A percentile compares a stretch with the other conserved stretches of the same genome.
These are phyloP conservation scores for Backusella macrospora DNA, from an alignment of 192 early-diverging fungal species.

Conservation along the genomic window DNA sequence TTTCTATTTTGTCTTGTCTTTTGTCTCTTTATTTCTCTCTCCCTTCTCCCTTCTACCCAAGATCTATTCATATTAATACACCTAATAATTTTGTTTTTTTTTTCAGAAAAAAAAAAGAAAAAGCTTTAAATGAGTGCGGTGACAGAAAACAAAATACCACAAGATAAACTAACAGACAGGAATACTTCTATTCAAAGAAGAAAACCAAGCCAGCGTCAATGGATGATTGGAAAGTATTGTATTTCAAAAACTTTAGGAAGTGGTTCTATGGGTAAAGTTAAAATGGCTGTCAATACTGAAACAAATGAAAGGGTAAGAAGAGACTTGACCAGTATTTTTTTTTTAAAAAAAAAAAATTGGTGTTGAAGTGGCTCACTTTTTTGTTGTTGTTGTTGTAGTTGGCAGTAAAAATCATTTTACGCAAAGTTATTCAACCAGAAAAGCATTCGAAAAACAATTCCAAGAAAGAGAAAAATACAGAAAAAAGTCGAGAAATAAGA, in stretches of 20 bases:
- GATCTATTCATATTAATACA: too few species aligned
- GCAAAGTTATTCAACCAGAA: background rate
- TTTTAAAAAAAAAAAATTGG: background rate
- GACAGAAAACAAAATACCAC: background rate
- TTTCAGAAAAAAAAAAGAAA: background rate
- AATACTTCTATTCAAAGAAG: background rate
- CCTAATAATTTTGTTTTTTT: background rate
- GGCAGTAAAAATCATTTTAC: constrained; percentile 65
- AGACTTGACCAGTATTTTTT: background rate
- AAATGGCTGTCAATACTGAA: constrained; percentile 51
- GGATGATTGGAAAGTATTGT: constrained; percentile 31
- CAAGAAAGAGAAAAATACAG: constrained; percentile 3
- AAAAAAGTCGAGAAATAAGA: constrained; percentile 59
- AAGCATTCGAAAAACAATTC: background rate
- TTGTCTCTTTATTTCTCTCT: background rate
- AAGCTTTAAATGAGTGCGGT: background rate
- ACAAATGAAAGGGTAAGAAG: background rate
- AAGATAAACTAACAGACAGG: background rate
- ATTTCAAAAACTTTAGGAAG: constrained; percentile 30
- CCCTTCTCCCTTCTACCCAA: too few species aligned
- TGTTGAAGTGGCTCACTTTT: background rate
- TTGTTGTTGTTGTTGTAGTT: constrained; percentile 41
- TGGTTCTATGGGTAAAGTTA: constrained; percentile 39
- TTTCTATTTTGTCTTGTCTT: background rate
- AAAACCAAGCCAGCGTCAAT: background rate